Evolutionary conservation across 192 early-diverging fungal genomes (phyloP), one percentile per base, ranked within the genome.

Genomic region (Backusella parvicylindrica): DNA sequence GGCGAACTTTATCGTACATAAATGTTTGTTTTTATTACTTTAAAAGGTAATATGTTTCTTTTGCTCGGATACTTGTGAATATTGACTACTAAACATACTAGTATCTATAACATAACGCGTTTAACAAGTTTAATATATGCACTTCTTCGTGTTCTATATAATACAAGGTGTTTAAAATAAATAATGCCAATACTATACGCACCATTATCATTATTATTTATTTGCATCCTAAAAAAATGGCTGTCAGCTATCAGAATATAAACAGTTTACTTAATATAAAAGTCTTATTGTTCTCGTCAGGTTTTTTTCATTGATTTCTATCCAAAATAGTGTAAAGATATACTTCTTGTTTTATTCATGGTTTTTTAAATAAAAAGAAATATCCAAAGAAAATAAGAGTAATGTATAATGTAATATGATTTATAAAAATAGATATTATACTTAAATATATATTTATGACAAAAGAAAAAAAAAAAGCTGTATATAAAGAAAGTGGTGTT

Each of bases 371-470:
- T 31, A 65, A 33, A 65, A 33, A 30, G 9, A n/a, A 66, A 35
- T 66, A 35, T 36, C 33, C 33, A 66, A n/a, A 12, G 15, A 21
- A 66, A 33, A 36, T 12, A 21, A 31, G 6, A 66, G 64, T 35
- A 66, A 66, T 66, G 33, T 31, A 60, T 21, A 28, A 28, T 26
- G 53, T 23, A 56, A 26, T 56, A 56, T 26, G 50, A 26, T 66
- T 66, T 66, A 66, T 66, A 66, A 33, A n/a, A 33, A 66, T 66
- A 33, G 33, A 66, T 33, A 35, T 33, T 66, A 66, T 66, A 33
- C 2, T 12, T 66, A 66, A 33, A 66, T 66, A 33, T 65, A 65
- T 66, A 66, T 66, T 64, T 66, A 66, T 66, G 26, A 18, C 33
- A 33, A 70, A 41, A 28, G 11, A 28, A 49, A 33, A 38, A 18